phyloP scores from a whole-genome alignment of 306 rosid genomes.

The Astragalus membranaceus region DNA sequence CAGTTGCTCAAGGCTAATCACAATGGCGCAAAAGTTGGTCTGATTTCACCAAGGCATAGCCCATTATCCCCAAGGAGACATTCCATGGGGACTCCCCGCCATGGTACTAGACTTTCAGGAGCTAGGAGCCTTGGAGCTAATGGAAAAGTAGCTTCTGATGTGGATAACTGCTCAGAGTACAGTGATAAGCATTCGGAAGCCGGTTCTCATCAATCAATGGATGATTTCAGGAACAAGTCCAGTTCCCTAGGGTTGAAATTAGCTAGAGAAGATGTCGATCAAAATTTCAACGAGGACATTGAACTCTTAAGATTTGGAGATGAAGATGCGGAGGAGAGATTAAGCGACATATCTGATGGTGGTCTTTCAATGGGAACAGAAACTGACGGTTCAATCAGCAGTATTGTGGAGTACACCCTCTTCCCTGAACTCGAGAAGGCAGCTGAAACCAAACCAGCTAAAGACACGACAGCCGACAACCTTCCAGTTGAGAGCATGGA shows the following conservation, averaged over 20 bases:
- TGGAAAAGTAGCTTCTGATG: conserved; percentile 50
- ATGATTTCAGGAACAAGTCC: conserved; percentile 56
- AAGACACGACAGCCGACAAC: conserved; percentile 18
- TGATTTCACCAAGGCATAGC: conserved; percentile 39
- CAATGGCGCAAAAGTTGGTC: conserved; percentile 46
- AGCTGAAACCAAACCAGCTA: conserved; percentile 31
- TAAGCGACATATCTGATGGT: conserved; percentile 98
- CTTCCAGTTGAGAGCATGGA: conserved; percentile 33
- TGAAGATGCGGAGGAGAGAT: conserved; percentile 89
- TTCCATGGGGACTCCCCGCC: conserved; percentile 47
- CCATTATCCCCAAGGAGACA: conserved; percentile 71
- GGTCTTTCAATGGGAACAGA: conserved; percentile 99
- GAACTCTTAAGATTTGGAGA: conserved; percentile 86
- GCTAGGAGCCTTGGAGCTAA: conserved; percentile 29
- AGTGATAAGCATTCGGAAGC: conserved; percentile 78
- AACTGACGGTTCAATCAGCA: conserved; percentile 86
- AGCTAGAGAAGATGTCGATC: conserved; percentile 34
- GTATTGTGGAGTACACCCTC: conserved; percentile 89
- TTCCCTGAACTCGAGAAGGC: conserved; percentile 78
- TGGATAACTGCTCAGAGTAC: conserved; percentile 68
- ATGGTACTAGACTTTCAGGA: conserved; percentile 34
- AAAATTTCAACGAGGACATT: conserved; percentile 55
- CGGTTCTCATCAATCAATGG: conserved; percentile 70
- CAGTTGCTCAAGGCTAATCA: conserved; percentile 47
- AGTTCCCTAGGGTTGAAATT: conserved; percentile 33